phyloP scores from a whole-genome alignment of 306 rosid genomes.

The Parietaria judaica region DNA sequence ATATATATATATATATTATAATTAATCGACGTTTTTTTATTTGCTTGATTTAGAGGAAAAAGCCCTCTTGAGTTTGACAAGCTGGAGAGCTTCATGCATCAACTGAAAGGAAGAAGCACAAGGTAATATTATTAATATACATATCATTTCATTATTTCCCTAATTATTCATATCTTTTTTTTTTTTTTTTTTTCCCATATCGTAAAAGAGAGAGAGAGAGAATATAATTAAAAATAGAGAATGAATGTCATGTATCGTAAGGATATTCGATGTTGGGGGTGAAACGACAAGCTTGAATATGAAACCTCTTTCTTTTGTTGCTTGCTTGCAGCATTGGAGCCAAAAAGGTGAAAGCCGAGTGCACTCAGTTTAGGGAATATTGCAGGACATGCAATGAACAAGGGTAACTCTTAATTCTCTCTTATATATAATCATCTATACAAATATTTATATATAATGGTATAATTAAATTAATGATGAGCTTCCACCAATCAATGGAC shows the following conservation, averaged over 20 bases:
- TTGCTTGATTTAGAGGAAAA: constrained; percentile 39
- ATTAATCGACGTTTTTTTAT: no score
- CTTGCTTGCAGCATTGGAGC: constrained; percentile 74
- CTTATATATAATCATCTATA: neutral
- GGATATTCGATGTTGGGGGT: constrained; percentile 39
- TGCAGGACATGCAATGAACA: constrained; percentile 63
- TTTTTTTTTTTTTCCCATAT: neutral
- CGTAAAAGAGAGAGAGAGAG: no score
- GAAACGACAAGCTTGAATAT: constrained; percentile 21
- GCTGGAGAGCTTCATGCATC: constrained; percentile 70
- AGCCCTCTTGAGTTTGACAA: constrained; percentile 55
- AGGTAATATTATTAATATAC: constrained; percentile 36
- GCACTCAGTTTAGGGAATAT: constrained; percentile 68
- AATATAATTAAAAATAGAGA: neutral
- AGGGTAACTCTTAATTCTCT: constrained; percentile 56
- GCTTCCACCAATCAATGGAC: no score
- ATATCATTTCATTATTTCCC: neutral
- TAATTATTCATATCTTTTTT: neutral
- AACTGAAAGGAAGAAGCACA: constrained; percentile 92
- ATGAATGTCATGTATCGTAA: constrained; percentile 2
- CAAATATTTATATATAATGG: no score
- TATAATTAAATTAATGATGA: no score
- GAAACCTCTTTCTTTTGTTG: constrained; percentile 2
- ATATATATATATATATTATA: neutral
- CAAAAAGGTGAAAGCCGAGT: constrained; percentile 85